Percentiles rank a stretch among this genome's conserved stretches.
phyloP scores from a whole-genome alignment of 805 yeast species.

The Candida cerambycidarum region DNA sequence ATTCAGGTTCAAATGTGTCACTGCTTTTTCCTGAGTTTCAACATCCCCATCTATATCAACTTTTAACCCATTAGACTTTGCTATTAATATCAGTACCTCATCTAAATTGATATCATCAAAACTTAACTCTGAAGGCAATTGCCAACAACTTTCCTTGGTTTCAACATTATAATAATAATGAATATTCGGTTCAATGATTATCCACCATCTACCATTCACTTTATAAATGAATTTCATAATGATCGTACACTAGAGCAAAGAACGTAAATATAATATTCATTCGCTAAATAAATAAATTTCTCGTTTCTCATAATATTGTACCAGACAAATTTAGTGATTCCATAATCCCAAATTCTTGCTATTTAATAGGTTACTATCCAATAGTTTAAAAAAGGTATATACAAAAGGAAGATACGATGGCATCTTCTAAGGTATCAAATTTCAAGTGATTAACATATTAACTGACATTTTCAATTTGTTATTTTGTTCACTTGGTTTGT shows the following conservation, averaged over 20 bases:
- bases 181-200: slow-evolving; percentile 9
- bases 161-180: slow-evolving; percentile 15
- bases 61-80: slow-evolving; percentile 14
- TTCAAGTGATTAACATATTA: slow-evolving; percentile 41
- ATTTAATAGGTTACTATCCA: too few relatives aligned
- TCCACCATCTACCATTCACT: slow-evolving; percentile 11
- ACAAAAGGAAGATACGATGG: background rate
- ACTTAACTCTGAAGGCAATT: slow-evolving; percentile 10
- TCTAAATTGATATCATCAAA: slow-evolving; percentile 9
- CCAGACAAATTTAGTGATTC: slow-evolving; percentile 1
- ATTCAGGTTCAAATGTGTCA: too few relatives aligned
- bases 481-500: slow-evolving; percentile 9
- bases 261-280: slow-evolving; percentile 5
- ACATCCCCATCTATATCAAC: slow-evolving; percentile 6
- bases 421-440: too few relatives aligned
- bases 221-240: slow-evolving; percentile 14
- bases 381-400: background rate
- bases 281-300: slow-evolving; percentile 4
- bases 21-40: too few relatives aligned
- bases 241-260: background rate
- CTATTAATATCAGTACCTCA: slow-evolving; percentile 11
- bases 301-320: slow-evolving; percentile 7
- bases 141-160: slow-evolving; percentile 9
- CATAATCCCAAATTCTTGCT: too few relatives aligned
- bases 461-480: slow-evolving; percentile 36